These are phyloP conservation scores for Colletotrichum higginsianum DNA, from an alignment of 2,329 filamentous ascomycete species.

Conservation along the genomic window DNA sequence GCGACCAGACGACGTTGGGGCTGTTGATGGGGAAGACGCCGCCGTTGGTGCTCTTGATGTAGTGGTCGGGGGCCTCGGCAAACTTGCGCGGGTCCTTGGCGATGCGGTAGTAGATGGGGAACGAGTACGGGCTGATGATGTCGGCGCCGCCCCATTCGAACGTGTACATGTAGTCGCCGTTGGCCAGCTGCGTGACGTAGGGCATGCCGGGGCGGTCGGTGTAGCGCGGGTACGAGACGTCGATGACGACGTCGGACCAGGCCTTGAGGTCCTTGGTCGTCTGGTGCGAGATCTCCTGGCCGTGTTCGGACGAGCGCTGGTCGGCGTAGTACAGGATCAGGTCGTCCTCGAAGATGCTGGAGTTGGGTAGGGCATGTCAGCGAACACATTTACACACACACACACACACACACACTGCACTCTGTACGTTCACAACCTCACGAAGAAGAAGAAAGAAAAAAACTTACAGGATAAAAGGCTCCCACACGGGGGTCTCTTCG, in stretches of 20 bases:
- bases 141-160: constrained; percentile 73
- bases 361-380: too few species aligned
- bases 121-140: constrained; percentile 51
- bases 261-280: constrained; percentile 69
- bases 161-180: constrained; percentile 73
- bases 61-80: constrained; percentile 49
- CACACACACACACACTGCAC: too few species aligned
- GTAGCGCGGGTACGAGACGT: constrained; percentile 75
- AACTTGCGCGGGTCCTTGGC: constrained; percentile 56
- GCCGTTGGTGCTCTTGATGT: constrained; percentile 51
- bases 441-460: too few species aligned
- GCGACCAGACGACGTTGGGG: constrained; percentile 62
- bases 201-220: constrained; percentile 79
- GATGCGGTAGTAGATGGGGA: constrained; percentile 63
- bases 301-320: constrained; percentile 75
- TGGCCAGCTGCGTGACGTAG: constrained; percentile 70
- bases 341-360: constrained; percentile 67
- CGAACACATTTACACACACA: too few species aligned
- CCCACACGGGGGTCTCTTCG: constrained; percentile 79
- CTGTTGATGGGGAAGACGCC: constrained; percentile 55
- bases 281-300: constrained; percentile 80
- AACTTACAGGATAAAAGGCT: constrained; percentile 73
- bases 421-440: too few species aligned
- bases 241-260: constrained; percentile 71
- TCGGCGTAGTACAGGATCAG: constrained; percentile 80